These are phyloP conservation scores for Aspergillus sp. DNA, from an alignment of 2,329 filamentous ascomycete genomes.

Conservation along the genomic window DNA sequence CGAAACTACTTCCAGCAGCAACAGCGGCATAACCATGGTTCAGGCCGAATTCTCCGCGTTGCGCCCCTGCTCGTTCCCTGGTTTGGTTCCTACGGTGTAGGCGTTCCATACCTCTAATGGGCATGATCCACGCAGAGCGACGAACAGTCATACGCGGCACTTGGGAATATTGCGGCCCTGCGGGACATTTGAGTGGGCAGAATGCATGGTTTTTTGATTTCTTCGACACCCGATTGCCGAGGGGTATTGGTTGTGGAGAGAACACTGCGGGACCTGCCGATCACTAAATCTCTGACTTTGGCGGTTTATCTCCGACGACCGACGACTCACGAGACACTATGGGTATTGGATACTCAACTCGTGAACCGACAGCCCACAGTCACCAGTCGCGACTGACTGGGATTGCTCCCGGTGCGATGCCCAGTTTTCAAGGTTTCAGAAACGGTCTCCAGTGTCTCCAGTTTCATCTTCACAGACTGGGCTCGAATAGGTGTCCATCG, in stretches of 20 bases:
- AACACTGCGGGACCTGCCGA: constrained; percentile 1
- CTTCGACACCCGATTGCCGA: neutral
- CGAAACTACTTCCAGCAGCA: too few species aligned
- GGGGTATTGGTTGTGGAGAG: neutral
- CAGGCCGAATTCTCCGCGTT: neutral
- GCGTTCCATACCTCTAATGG: neutral
- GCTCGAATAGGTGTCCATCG: too few species aligned
- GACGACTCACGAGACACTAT: too few species aligned
- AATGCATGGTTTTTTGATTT: too few species aligned
- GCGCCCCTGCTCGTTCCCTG: neutral
- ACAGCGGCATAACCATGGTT: neutral
- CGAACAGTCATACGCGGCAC: neutral
- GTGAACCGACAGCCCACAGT: neutral
- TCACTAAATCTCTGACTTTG: neutral
- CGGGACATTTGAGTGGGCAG: neutral
- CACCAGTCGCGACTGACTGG: neutral
- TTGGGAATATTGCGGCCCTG: neutral
- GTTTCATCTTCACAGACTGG: neutral
- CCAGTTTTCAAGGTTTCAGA: neutral
- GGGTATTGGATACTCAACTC: neutral
- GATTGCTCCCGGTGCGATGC: too few species aligned
- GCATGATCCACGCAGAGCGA: neutral
- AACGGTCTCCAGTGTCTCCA: neutral
- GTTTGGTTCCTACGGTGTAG: neutral
- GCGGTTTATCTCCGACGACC: neutral